Conservation (phyloP, 768 basidiomycete species). For the Lactarius indigo region DNA sequence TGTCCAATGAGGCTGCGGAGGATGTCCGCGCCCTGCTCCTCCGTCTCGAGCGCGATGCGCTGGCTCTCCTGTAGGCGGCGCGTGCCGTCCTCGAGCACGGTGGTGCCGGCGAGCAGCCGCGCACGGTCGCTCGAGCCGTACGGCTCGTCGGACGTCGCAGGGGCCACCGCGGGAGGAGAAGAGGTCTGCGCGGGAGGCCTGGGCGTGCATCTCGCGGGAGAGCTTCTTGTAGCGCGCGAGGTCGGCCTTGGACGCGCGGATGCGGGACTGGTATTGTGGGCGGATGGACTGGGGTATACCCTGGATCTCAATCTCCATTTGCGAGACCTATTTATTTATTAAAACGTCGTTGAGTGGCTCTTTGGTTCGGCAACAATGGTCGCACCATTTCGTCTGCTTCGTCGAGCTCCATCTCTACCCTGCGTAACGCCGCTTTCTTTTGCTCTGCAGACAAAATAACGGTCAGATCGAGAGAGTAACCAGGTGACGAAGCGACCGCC, state of each 20-base stretch:
- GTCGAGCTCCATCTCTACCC: conserved; percentile 93
- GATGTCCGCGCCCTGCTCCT: conserved; percentile 93
- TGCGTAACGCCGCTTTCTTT: conserved; percentile 71
- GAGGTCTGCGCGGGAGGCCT: conserved; percentile 74
- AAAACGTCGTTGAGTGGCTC: too few species aligned
- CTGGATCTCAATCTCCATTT: conserved; percentile 99
- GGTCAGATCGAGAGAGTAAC: background rate
- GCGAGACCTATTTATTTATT: conserved; percentile 51
- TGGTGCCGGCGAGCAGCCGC: conserved; percentile 73
- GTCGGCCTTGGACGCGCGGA: conserved; percentile 70
- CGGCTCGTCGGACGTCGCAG: conserved; percentile 76
- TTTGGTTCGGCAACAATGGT: too few species aligned
- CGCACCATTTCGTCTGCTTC: conserved; percentile 97
- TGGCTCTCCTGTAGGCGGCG: conserved; percentile 87
- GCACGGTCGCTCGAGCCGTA: conserved; percentile 67
- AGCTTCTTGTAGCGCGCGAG: conserved; percentile 78
- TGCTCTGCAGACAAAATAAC: conserved; percentile 57
- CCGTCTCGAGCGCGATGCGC: conserved; percentile 91
- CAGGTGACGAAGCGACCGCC: conserved; percentile 27
- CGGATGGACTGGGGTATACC: conserved; percentile 87
- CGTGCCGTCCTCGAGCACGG: conserved; percentile 78
- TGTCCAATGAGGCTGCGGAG: conserved; percentile 79
- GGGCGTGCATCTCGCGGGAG: conserved; percentile 66
- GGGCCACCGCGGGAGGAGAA: conserved; percentile 39
- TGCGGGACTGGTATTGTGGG: conserved; percentile 68